Base-by-base conservation (phyloP, 805 yeast genomes). In the Kluyveromyces starmeri region DNA sequence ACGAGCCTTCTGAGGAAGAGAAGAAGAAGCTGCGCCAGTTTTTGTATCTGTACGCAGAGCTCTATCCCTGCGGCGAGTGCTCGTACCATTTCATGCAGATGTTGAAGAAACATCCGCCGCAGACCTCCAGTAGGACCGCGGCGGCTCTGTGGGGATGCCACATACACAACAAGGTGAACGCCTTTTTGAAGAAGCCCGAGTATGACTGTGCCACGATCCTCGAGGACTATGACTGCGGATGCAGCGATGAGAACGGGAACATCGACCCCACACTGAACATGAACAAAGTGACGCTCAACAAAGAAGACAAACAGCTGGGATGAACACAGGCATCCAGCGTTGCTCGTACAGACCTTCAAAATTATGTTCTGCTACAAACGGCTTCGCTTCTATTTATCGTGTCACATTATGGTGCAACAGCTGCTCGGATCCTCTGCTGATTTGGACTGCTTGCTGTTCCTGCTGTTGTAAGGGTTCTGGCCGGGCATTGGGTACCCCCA, bases 91-190 rank as follows among this genome's bases (percentile, higher is more conserved):
- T 92, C 58, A 80, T 72, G 43, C 61, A 71, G 51, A 61, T 89
- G 44, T 59, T 92, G 37, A 51, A 64, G 37, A 68, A 79, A 47
- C 78, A 65, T 50, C 97, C 98, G 1, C 96, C 95, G 2, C 98
- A 92, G 51, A 68, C 80, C 3, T 65, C 74, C 6, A 69, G 81
- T 15, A 68, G 95, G 38, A 75, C 76, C 41, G 71, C 74, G 3
- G 97, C 98, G 1, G 85, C 95, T 0, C 62, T 83, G 44, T 92
- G 98, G 98, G 98, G 98, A 1, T 92, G 98, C 53, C 80, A 80
- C 50, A 67, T 88, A 4, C 97, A 88, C 61, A 88, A 89, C 55
- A 69, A 76, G 50, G 96, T 88, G 22, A 89, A 89, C 56, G 73
- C 72, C 35, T 64, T 79, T 34, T 65, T 88, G 28, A 67, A 66